phyloP scores from a whole-genome alignment of 2,329 filamentous ascomycete species.

The Mycocentrospora acerina region DNA sequence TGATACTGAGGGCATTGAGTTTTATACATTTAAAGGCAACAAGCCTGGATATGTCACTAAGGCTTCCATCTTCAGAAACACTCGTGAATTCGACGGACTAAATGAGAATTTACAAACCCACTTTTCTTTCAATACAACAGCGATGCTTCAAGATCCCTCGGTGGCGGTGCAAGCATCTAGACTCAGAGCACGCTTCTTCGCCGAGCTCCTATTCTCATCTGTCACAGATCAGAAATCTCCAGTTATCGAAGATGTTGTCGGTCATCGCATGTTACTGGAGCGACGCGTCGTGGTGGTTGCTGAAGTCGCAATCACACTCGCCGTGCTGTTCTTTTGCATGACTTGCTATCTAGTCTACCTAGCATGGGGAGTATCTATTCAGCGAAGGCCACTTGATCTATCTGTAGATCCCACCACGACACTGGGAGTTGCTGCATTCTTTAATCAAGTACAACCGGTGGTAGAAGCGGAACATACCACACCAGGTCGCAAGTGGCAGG shows the following conservation, averaged over 20 bases:
- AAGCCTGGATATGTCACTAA: constrained; percentile 6
- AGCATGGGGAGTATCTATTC: constrained; percentile 3
- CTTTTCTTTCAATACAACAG: constrained; percentile 5
- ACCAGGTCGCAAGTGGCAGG: too few relatives aligned
- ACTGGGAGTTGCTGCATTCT: too few relatives aligned
- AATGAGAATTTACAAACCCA: constrained; percentile 6
- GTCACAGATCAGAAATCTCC: constrained; percentile 1
- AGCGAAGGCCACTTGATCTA: constrained; percentile 10
- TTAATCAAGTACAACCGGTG: too few relatives aligned
- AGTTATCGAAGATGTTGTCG: constrained; percentile 2
- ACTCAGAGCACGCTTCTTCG: constrained; percentile 14
- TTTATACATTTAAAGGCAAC: constrained; percentile 4
- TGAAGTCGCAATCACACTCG: constrained; percentile 12
- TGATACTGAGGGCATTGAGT: constrained; percentile 3
- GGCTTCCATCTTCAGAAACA: not conserved
- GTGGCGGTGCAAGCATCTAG: constrained; percentile 8
- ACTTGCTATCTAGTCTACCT: constrained; percentile 8
- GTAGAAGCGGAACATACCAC: too few relatives aligned
- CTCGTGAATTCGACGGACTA: constrained; percentile 2
- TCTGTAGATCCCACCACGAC: constrained; percentile 10
- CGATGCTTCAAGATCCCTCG: constrained; percentile 6
- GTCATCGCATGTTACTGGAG: constrained; percentile 2
- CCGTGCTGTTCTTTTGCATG: constrained; percentile 11
- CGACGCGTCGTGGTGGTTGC: constrained; percentile 15
- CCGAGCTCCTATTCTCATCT: constrained; percentile 13